Evolutionary conservation across 1,284 basidiomycete genomes (phyloP).

Genomic region (Cerioporus squamosus): DNA sequence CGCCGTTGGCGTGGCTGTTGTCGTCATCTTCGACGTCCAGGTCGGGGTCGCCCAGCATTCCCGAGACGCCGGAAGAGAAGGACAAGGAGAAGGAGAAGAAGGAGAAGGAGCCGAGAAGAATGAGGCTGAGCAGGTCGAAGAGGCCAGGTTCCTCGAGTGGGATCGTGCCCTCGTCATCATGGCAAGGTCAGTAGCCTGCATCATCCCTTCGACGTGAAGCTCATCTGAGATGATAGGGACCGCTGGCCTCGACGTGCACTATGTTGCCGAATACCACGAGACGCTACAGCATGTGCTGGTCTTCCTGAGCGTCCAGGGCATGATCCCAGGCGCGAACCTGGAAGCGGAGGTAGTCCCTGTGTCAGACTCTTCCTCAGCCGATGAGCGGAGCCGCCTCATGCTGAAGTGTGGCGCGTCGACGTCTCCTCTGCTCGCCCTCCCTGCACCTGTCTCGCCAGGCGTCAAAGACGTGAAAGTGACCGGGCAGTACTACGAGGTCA

Average conservation of each 20-base stretch:
- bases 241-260: slow-evolving; percentile 57
- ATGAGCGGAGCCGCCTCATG: slow-evolving; percentile 51
- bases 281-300: slow-evolving; percentile 77
- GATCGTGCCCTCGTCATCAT: slow-evolving; percentile 12
- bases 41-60: slow-evolving; percentile 22
- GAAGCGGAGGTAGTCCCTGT: slow-evolving; percentile 66
- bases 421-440: slow-evolving; percentile 67
- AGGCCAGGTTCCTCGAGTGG: slow-evolving; percentile 35
- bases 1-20: slow-evolving; percentile 70
- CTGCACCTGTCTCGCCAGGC: slow-evolving; percentile 62
- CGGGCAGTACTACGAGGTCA: slow-evolving; percentile 62
- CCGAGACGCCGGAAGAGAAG: slow-evolving; percentile 15
- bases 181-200: slow-evolving; percentile 23
- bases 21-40: slow-evolving; percentile 32
- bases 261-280: slow-evolving; percentile 86
- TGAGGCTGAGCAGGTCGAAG: slow-evolving; percentile 26
- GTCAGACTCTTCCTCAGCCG: slow-evolving; percentile 35
- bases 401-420: slow-evolving; percentile 60
- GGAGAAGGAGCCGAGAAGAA: slow-evolving; percentile 12
- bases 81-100: slow-evolving; percentile 20
- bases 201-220: background rate
- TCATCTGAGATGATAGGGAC: background rate
- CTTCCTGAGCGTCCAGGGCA: slow-evolving; percentile 58
- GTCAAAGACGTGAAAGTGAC: slow-evolving; percentile 57
- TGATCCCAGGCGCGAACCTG: slow-evolving; percentile 50